Conservation (phyloP, 208 protist species). For the Trypanosoma brucei region DNA sequence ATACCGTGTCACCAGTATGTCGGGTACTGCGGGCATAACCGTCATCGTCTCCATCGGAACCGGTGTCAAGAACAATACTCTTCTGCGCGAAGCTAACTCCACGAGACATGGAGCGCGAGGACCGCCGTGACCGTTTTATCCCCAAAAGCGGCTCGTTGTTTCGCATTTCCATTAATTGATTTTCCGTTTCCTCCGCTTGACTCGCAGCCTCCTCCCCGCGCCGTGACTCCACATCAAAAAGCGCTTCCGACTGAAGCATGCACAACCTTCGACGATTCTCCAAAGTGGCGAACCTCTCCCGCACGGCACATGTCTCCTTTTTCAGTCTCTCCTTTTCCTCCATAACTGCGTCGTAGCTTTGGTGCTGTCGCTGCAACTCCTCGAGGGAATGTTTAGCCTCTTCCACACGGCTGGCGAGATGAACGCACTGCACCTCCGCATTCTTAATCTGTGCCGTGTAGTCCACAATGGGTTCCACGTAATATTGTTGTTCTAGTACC, state of each 20-base stretch:
- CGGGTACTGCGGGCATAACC: not conserved
- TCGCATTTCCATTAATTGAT: conserved; percentile 43
- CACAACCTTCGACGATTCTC: conserved; percentile 41
- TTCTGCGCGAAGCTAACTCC: conserved; percentile 51
- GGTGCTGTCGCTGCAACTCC: conserved; percentile 27
- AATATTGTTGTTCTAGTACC: conserved; percentile 42
- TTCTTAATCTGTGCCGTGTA: not conserved
- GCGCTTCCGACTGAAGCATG: conserved; percentile 36
- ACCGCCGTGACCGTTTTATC: conserved; percentile 2
- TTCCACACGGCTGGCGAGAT: conserved; percentile 37
- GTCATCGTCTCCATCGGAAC: not conserved
- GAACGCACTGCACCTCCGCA: not conserved
- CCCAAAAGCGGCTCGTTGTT: conserved; percentile 16
- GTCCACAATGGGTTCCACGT: not conserved
- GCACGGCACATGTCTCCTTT: conserved; percentile 34
- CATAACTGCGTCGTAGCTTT: conserved; percentile 34
- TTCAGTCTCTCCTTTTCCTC: conserved; percentile 32
- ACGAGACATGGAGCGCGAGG: conserved; percentile 33
- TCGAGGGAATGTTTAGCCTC: conserved; percentile 37
- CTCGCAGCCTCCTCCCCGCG: conserved; percentile 35
- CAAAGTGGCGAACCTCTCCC: conserved; percentile 33
- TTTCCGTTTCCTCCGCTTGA: conserved; percentile 34
- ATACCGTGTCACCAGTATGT: not conserved
- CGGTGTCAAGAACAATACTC: conserved; percentile 51
- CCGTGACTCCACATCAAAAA: conserved; percentile 64